phyloP scores from a whole-genome alignment of 768 basidiomycete species.

The Gymnopilus dilepis region DNA sequence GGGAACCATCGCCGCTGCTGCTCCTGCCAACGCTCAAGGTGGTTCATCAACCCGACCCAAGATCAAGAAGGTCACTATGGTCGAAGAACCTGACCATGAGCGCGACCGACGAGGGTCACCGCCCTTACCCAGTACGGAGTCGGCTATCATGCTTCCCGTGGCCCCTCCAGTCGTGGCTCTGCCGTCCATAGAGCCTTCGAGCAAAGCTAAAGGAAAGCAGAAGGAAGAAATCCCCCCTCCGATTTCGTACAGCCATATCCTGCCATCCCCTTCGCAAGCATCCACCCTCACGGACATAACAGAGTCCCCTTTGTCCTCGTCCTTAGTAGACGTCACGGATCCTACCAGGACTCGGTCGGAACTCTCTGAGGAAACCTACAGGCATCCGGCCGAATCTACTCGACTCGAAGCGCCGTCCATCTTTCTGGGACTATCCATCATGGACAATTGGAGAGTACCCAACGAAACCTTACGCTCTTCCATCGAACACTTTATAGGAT shows the following conservation, averaged over 20 bases:
- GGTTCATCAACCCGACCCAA: no score
- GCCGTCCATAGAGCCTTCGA: not conserved
- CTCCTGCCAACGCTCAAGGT: no score
- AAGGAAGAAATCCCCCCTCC: no score
- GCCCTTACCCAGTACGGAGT: not conserved
- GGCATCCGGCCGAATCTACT: not conserved
- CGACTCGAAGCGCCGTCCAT: not conserved
- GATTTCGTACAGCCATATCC: no score
- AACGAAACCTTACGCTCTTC: constrained; percentile 12
- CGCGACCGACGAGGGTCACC: not conserved
- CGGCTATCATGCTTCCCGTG: not conserved
- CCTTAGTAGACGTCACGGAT: no score
- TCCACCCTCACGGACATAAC: no score
- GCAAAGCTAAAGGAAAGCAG: no score
- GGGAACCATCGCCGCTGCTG: no score
- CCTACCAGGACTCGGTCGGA: no score
- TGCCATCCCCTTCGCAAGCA: no score
- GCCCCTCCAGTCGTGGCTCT: not conserved
- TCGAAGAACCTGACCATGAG: not conserved
- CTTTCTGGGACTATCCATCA: not conserved
- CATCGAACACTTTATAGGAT: not conserved
- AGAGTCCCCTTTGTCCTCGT: no score
- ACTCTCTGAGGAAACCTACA: not conserved
- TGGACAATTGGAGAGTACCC: not conserved
- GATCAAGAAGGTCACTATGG: not conserved